Percentiles rank a stretch among this genome's conserved stretches.
Evolutionary conservation across 371 early-diverging fungal species (phyloP).

Genomic region (Catenaria anguillulae): DNA sequence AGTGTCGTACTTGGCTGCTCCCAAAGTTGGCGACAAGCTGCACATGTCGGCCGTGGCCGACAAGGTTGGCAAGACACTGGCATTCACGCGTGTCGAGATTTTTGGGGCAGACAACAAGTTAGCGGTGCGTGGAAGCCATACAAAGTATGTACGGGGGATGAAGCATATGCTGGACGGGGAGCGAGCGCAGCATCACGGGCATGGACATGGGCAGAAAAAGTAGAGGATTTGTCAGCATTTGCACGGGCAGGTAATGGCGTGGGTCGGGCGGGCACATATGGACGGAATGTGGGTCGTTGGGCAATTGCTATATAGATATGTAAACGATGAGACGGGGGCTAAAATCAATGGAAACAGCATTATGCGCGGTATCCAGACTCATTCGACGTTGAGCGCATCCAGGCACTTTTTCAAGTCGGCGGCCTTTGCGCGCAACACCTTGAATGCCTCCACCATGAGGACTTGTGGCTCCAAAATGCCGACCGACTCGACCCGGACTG

Average conservation of each 20-base stretch:
- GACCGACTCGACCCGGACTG: constrained; percentile 79
- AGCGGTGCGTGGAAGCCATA: too few relatives aligned
- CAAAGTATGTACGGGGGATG: too few relatives aligned
- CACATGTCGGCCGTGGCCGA: constrained; percentile 3
- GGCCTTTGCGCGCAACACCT: constrained; percentile 68
- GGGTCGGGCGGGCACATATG: too few relatives aligned
- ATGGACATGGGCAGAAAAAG: too few relatives aligned
- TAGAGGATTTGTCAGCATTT: background rate
- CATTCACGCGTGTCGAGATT: constrained; percentile 1
- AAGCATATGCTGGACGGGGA: too few relatives aligned
- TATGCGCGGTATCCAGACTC: background rate
- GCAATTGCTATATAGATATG: too few relatives aligned
- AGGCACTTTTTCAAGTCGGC: background rate
- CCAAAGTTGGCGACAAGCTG: constrained; percentile 16
- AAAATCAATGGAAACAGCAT: too few relatives aligned
- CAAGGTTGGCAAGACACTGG: background rate
- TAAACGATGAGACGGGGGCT: too few relatives aligned
- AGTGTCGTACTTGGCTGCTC: constrained; percentile 18
- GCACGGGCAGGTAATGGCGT: too few relatives aligned
- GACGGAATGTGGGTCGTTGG: too few relatives aligned
- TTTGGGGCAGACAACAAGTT: too few relatives aligned
- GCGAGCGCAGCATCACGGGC: too few relatives aligned
- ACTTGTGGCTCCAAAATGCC: constrained; percentile 65
- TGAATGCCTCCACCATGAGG: constrained; percentile 57
- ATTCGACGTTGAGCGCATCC: background rate